Evolutionary conservation across 352 stramenopile genomes (phyloP).

Genomic region (Phytophthora litchii): DNA sequence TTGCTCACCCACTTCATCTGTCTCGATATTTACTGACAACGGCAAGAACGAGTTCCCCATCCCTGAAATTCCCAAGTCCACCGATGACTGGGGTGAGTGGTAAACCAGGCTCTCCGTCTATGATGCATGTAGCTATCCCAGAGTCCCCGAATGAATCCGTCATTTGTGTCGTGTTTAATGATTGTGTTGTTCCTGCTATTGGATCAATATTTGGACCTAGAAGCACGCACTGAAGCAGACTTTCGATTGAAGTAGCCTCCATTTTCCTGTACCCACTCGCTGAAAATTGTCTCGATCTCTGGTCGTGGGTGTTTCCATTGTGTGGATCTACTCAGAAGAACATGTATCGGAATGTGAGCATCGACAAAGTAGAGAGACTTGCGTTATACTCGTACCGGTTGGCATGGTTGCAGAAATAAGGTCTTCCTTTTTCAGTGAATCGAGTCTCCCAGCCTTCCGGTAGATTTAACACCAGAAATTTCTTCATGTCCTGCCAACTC

Average conservation of each 20-base stretch:
- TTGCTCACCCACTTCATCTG: constrained; percentile 46
- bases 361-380: background rate
- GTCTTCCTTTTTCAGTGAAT: constrained; percentile 80
- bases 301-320: constrained; percentile 85
- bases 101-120: constrained; percentile 33
- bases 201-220: constrained; percentile 16
- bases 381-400: constrained; percentile 48
- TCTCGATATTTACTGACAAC: constrained; percentile 54
- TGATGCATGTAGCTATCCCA: constrained; percentile 23
- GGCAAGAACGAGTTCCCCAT: constrained; percentile 38
- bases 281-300: constrained; percentile 78
- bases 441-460: constrained; percentile 82
- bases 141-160: constrained; percentile 22
- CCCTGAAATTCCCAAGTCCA: constrained; percentile 25
- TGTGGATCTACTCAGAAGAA: constrained; percentile 54
- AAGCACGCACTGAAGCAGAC: constrained; percentile 17
- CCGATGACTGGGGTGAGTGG: constrained; percentile 75
- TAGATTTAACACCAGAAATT: constrained; percentile 68
- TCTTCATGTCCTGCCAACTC: constrained; percentile 82
- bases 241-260: constrained; percentile 50
- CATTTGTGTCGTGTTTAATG: constrained; percentile 5
- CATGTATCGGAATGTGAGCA: background rate
- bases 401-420: constrained; percentile 85
- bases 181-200: background rate
- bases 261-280: constrained; percentile 80